phyloP scores from a whole-genome alignment of 177 flowering plant species.

The Vitis hybrid region DNA sequence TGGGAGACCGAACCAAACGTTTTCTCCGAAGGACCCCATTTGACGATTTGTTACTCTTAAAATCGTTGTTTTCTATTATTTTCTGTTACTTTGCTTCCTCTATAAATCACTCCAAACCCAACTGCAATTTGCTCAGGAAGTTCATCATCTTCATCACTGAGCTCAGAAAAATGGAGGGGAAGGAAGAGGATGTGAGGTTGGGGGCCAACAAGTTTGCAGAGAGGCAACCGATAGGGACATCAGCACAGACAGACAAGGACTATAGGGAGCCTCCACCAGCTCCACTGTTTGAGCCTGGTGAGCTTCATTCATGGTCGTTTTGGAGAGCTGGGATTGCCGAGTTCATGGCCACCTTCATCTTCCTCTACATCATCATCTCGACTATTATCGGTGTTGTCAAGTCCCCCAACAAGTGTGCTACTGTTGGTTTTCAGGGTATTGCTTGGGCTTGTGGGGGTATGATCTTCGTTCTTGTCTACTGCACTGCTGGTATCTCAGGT shows the following conservation, averaged over 20 bases:
- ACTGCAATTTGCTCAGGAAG: too few species aligned
- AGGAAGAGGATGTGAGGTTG: conserved; percentile 53
- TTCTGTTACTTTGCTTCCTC: too few species aligned
- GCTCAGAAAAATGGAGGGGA: conserved; percentile 36
- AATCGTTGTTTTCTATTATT: too few species aligned
- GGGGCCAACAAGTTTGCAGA: conserved; percentile 63
- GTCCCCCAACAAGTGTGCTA: conserved; percentile 46
- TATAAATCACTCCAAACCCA: too few species aligned
- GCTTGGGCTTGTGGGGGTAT: conserved; percentile 94
- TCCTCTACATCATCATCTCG: conserved; percentile 70
- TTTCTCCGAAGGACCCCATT: too few species aligned
- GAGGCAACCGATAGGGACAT: conserved; percentile 52
- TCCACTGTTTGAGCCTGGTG: conserved; percentile 74
- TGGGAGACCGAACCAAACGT: too few species aligned
- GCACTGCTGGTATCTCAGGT: conserved; percentile 94
- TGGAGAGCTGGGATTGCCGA: conserved; percentile 91
- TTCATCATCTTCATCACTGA: too few species aligned
- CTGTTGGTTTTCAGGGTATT: conserved; percentile 79
- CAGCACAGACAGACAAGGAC: conserved; percentile 74
- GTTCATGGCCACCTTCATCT: conserved; percentile 78
- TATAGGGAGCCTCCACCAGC: conserved; percentile 89
- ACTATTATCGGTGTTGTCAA: conserved; percentile 66
- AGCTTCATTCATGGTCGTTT: conserved; percentile 80
- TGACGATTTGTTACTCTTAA: too few species aligned
- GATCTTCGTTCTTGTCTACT: conserved; percentile 90